These are phyloP conservation scores for Scedosporium minutisporum DNA, from an alignment of 2,329 filamentous ascomycete genomes.

Conservation along the genomic window DNA sequence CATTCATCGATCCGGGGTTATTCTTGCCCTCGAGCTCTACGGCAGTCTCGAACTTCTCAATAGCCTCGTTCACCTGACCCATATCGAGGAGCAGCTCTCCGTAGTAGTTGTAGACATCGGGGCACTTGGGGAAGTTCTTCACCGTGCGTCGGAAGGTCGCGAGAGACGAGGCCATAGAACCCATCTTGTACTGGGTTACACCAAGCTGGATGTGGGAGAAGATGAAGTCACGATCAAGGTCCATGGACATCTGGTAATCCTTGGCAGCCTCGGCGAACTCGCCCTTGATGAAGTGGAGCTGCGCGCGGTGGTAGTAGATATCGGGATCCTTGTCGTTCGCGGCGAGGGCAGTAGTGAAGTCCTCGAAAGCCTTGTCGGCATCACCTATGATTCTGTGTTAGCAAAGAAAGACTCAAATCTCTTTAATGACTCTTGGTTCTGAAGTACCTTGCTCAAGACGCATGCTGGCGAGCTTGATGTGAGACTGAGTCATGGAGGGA, in stretches of 20 bases:
- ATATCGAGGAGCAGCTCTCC: conserved; percentile 95
- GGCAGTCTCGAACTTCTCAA: conserved; percentile 97
- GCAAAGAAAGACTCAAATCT: background rate
- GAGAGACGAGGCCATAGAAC: conserved; percentile 94
- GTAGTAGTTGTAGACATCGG: conserved; percentile 99
- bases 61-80: conserved; percentile 87
- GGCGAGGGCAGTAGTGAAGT: conserved; percentile 76
- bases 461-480: conserved; percentile 98
- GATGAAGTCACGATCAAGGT: conserved; percentile 91
- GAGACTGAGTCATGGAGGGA: conserved; percentile 83
- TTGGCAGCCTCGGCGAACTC: conserved; percentile 91
- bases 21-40: conserved; percentile 96
- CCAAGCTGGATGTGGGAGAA: conserved; percentile 99
- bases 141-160: conserved; percentile 94
- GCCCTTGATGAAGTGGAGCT: conserved; percentile 94
- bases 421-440: no score
- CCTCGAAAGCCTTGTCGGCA: conserved; percentile 74
- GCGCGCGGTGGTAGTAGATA: conserved; percentile 97
- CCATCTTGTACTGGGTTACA: conserved; percentile 99
- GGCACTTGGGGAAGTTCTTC: conserved; percentile 95
- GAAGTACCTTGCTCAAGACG: conserved; percentile 68
- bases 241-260: conserved; percentile 99
- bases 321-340: conserved; percentile 87
- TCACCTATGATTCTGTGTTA: conserved; percentile 34
- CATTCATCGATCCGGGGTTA: conserved; percentile 94